A percentile compares a stretch with the other conserved stretches of the same genome.
Conservation (phyloP, 768 basidiomycete genomes). For the Amylocystis lapponica region DNA sequence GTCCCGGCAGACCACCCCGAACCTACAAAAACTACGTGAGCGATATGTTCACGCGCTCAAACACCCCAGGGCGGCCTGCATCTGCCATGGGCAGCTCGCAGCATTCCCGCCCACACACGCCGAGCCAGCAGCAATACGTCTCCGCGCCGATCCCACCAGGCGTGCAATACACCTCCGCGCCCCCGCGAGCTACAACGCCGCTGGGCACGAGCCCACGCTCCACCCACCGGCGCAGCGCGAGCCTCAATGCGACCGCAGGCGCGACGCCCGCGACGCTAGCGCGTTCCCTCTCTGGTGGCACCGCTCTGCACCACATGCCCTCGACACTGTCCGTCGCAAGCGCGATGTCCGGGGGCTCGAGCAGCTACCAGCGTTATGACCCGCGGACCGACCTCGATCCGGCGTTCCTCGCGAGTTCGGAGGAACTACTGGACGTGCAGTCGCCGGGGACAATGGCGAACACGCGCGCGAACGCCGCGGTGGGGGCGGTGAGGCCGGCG, state of each 20-base stretch:
- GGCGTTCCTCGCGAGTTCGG: constrained; percentile 23
- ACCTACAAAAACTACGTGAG: background rate
- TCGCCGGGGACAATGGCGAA: constrained; percentile 22
- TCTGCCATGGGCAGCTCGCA: background rate
- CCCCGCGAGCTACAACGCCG: background rate
- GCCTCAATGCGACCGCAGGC: constrained; percentile 25
- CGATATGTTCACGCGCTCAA: background rate
- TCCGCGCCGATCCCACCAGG: constrained; percentile 6
- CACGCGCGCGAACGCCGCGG: constrained; percentile 18
- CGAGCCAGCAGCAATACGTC: constrained; percentile 4
- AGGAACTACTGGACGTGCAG: constrained; percentile 17
- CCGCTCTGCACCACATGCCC: constrained; percentile 13
- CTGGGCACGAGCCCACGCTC: constrained; percentile 9
- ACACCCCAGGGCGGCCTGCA: background rate
- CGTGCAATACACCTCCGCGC: constrained; percentile 3
- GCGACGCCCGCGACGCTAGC: constrained; percentile 18
- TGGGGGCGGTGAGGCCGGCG: background rate
- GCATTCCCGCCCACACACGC: background rate
- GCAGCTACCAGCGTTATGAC: constrained; percentile 19
- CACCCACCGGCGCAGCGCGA: constrained; percentile 21
- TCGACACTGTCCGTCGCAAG: constrained; percentile 18
- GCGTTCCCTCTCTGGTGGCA: constrained; percentile 14
- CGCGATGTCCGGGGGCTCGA: constrained; percentile 16
- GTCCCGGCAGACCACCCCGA: background rate
- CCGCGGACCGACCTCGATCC: constrained; percentile 20